A percentile compares a stretch with the other conserved stretches of the same genome.
Evolutionary conservation across 1,139 yeast species (phyloP).

Genomic region (Pichia sorboxylosa): DNA sequence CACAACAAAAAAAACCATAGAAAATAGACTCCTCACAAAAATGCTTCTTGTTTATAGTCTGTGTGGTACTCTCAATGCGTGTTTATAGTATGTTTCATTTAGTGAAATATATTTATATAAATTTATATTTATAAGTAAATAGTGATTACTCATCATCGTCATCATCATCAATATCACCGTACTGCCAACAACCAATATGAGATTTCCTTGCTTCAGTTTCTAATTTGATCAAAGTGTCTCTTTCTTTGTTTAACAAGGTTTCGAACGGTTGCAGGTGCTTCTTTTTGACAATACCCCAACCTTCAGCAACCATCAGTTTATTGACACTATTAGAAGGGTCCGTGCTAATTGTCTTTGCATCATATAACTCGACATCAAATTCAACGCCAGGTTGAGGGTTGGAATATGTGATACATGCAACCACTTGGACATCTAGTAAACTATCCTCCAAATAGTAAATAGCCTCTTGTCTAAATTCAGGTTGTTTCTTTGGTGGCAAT

Average conservation of each 20-base stretch:
- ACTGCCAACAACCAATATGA: conserved; percentile 70
- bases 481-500: conserved; percentile 54
- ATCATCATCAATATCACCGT: conserved; percentile 62
- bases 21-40: conserved; percentile 10
- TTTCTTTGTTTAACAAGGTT: conserved; percentile 27
- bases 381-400: conserved; percentile 31
- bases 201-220: conserved; percentile 39
- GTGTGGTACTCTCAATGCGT: background rate
- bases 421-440: conserved; percentile 46
- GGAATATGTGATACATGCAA: conserved; percentile 40
- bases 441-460: conserved; percentile 45
- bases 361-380: conserved; percentile 47
- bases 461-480: conserved; percentile 43
- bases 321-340: conserved; percentile 56
- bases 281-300: conserved; percentile 52
- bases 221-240: conserved; percentile 30
- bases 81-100: too few species aligned
- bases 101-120: too few species aligned
- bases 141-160: conserved; percentile 25
- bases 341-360: conserved; percentile 41
- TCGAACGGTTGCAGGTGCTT: conserved; percentile 27
- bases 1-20: conserved; percentile 18
- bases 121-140: background rate
- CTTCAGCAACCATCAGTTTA: conserved; percentile 48
- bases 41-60: conserved; percentile 8